Percentiles rank a stretch among this genome's conserved stretches.
Conservation (phyloP, 192 early-diverging fungal genomes). For the Jimgerdemannia lactiflua region DNA sequence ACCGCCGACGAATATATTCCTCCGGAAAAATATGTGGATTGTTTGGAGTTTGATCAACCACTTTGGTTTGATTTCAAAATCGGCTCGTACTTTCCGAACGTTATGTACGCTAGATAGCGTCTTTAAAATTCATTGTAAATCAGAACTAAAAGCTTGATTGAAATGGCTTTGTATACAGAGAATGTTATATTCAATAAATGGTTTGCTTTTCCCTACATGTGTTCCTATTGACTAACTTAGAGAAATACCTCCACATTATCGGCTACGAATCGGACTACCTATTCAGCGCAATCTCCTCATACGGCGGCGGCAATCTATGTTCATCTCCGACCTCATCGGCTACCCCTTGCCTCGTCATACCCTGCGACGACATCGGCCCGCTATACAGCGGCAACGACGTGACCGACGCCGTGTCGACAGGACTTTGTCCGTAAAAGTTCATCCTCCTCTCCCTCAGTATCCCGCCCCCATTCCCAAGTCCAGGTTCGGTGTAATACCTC, state of each 20-base stretch:
- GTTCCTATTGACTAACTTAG: background rate
- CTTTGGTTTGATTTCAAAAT: too few species aligned
- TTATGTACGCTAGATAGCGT: too few species aligned
- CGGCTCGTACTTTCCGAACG: too few species aligned
- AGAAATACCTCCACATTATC: background rate
- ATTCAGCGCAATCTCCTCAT: background rate
- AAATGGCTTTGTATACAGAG: background rate
- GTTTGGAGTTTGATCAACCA: too few species aligned
- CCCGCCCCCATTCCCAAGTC: background rate
- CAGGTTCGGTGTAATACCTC: background rate
- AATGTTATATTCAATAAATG: background rate
- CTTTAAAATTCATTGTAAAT: background rate
- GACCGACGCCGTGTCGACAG: background rate
- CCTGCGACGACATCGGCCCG: background rate
- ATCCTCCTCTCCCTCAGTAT: background rate
- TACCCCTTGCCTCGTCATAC: background rate
- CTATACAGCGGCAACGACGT: background rate
- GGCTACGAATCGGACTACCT: background rate
- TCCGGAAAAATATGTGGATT: too few species aligned
- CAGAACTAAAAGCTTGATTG: background rate
- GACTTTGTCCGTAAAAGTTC: background rate
- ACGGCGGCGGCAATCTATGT: background rate
- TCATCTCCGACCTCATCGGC: background rate
- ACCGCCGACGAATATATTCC: too few species aligned
- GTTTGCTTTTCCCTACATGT: background rate